Base-by-base conservation (phyloP, 495 filamentous ascomycete species). In the Tuber magnatum region DNA sequence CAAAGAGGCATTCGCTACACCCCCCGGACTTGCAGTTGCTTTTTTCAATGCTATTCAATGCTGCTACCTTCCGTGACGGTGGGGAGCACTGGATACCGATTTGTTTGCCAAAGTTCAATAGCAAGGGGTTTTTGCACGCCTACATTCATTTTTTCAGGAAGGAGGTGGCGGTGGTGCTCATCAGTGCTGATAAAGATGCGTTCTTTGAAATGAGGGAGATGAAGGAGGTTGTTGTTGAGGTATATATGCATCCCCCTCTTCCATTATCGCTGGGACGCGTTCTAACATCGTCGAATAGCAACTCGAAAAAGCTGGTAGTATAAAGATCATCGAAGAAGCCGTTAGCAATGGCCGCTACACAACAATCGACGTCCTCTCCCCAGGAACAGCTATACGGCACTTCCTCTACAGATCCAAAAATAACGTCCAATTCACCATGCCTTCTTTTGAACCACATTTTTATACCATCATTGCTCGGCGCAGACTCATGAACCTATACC, bases 11-110 rank as follows among this genome's bases (percentile, higher is more conserved):
- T 84, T 97, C 93, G 1, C 88, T 99, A 42, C 96, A 98, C 78
- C 96, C 96, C 0, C 93, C 94, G 73, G 96, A 99, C 78, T 87
- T 99, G 35, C 94, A 97, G 77, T 89, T 99, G 42, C 91, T 99
- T 41, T 98, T 99, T 87, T 97, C 97, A 80, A 98, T 99, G 96
- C 89, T 99, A n/a, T 98, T 97, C 78, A 94, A 96, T 82, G 93
- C 94, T 5, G 91, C 92, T 68, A 91, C 92, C 48, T 90, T 99
- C 81, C 93, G 93, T 77, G 90, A 90, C 68, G 95, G 93, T 41
- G 94, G 94, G 24, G 96, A 99, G 83, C 97, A 94, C 80, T 98
- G 96, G 96, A 94, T 97, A 51, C 96, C 96, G 3, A 87, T 99
- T 12, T 98, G 96, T 79, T 88, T 99, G 16, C 96, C 96, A 16